Evolutionary conservation across 441 rosid genomes (phyloP).

Genomic region (Croton setiger): DNA sequence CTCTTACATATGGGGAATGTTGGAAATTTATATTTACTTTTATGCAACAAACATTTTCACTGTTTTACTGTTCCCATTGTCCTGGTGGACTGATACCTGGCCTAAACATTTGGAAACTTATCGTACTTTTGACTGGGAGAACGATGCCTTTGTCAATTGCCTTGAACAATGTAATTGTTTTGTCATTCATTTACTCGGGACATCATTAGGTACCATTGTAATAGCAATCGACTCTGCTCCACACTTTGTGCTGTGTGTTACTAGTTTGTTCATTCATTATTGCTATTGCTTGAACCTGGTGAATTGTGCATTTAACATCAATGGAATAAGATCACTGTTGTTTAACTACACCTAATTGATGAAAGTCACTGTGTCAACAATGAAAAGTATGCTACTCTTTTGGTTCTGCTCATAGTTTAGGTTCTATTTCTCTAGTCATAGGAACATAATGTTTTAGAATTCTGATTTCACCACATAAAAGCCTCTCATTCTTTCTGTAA

Average conservation of each 20-base stretch:
- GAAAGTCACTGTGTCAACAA: no score
- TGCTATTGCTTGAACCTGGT: not conserved
- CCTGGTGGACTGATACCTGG: not conserved
- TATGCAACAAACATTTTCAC: not conserved
- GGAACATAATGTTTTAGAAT: not conserved
- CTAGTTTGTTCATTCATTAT: not conserved
- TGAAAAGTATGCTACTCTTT: not conserved
- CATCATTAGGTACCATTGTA: conserved; percentile 1
- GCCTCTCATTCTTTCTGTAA: conserved; percentile 11
- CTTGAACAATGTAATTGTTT: not conserved
- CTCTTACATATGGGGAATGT: not conserved
- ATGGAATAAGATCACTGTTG: not conserved
- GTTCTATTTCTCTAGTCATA: not conserved
- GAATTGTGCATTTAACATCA: conserved; percentile 1
- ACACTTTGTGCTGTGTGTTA: not conserved
- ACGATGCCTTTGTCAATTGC: not conserved
- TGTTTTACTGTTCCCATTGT: not conserved
- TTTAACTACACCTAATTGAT: no score
- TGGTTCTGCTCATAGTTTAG: not conserved
- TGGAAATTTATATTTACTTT: no score
- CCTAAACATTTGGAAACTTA: not conserved
- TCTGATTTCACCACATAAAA: not conserved
- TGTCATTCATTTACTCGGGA: not conserved
- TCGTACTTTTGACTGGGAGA: not conserved
- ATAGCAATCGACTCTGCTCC: not conserved